Evolutionary conservation across 2,329 filamentous ascomycete species (phyloP).

Genomic region (Berkeleyomyces basicola): DNA sequence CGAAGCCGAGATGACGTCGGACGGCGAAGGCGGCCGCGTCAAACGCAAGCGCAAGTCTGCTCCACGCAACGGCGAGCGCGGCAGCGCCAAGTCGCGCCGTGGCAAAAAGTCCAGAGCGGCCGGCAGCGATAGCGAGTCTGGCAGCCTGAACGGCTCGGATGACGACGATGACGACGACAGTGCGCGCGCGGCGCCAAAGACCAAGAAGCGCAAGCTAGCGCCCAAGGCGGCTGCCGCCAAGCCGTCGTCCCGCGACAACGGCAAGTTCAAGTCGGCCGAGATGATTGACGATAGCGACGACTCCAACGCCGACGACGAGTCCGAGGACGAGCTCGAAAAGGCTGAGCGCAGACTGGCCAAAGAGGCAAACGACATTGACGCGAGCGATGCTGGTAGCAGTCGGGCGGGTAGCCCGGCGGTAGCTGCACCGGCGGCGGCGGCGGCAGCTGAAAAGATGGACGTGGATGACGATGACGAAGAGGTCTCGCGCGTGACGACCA

Average conservation of each 20-base stretch:
- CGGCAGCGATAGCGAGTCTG: slow-evolving; percentile 23
- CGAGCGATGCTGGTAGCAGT: not conserved
- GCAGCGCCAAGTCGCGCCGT: slow-evolving; percentile 20
- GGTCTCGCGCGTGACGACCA: slow-evolving; percentile 28
- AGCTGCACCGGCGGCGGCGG: not conserved
- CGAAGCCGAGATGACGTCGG: slow-evolving; percentile 66
- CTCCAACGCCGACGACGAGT: slow-evolving; percentile 21
- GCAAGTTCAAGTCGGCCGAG: slow-evolving; percentile 75
- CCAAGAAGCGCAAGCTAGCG: slow-evolving; percentile 46
- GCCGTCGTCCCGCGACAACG: slow-evolving; percentile 12
- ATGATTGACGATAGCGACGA: slow-evolving; percentile 41
- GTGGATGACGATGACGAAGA: slow-evolving; percentile 40
- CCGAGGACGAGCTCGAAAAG: slow-evolving; percentile 21
- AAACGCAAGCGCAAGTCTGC: slow-evolving; percentile 56
- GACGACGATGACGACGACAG: slow-evolving; percentile 24
- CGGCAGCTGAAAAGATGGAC: slow-evolving; percentile 31
- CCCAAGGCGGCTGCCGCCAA: slow-evolving; percentile 24
- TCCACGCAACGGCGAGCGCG: slow-evolving; percentile 26
- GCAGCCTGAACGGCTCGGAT: slow-evolving; percentile 22
- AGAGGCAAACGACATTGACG: slow-evolving; percentile 10
- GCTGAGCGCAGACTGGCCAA: slow-evolving; percentile 19
- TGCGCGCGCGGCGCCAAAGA: slow-evolving; percentile 29
- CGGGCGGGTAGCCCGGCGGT: not conserved
- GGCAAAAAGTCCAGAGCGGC: slow-evolving; percentile 44
- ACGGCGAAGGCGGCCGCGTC: slow-evolving; percentile 63